Evolutionary conservation across 73 alveolate genomes (phyloP).

Genomic region (Stentor coeruleus): DNA sequence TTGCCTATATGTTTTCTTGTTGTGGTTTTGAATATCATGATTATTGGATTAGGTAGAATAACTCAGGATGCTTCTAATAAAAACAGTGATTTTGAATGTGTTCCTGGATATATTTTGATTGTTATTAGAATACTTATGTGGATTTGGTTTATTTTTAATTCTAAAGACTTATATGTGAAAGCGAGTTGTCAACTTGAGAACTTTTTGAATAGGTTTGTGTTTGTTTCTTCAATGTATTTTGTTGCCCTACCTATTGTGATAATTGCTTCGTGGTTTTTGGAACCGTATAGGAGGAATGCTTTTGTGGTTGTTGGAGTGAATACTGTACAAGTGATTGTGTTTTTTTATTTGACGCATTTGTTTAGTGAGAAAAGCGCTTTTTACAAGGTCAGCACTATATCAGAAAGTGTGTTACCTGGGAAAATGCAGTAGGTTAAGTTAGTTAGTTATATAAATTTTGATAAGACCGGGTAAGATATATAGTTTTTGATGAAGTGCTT

Average conservation of each 20-base stretch:
- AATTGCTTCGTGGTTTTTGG: not conserved
- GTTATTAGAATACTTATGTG: not conserved
- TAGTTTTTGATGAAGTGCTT: not conserved
- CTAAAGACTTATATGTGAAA: not conserved
- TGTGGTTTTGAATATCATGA: not conserved
- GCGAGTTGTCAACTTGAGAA: not conserved
- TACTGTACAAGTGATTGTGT: not conserved
- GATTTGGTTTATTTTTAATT: not conserved
- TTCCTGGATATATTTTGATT: not conserved
- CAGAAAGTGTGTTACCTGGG: not conserved
- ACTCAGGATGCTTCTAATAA: slow-evolving; percentile 22
- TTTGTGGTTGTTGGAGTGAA: not conserved
- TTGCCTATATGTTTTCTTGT: not conserved
- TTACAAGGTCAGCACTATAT: slow-evolving; percentile 1
- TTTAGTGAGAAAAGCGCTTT: not conserved
- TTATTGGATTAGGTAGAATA: slow-evolving; percentile 4
- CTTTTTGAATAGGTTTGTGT: not conserved
- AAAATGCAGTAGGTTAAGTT: too few species aligned
- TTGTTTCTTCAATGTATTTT: not conserved
- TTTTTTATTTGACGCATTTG: not conserved
- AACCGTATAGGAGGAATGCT: not conserved
- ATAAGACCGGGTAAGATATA: not conserved
- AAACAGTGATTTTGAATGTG: not conserved
- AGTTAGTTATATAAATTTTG: too few species aligned
- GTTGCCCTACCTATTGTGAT: slow-evolving; percentile 9